These are phyloP conservation scores for Spatholobus suberectus DNA, from an alignment of 306 rosid species.

Conservation along the genomic window DNA sequence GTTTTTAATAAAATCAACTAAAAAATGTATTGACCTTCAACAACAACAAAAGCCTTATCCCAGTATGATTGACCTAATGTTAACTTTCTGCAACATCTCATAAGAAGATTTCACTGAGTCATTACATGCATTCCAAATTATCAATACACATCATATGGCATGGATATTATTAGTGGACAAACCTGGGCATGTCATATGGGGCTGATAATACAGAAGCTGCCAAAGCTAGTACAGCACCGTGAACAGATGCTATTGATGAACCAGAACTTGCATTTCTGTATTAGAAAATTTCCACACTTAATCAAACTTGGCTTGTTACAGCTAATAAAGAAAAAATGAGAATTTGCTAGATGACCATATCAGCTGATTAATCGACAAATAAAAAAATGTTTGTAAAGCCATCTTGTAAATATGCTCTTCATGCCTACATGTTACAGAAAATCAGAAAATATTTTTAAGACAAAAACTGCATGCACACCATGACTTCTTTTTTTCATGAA, in stretches of 20 bases:
- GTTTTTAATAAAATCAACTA: background rate
- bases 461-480: slow-evolving; percentile 8
- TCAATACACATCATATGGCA: slow-evolving; percentile 8
- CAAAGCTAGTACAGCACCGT: slow-evolving; percentile 95
- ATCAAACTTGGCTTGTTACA: slow-evolving; percentile 1
- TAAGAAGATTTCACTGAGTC: background rate
- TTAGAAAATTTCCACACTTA: slow-evolving; percentile 28
- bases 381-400: slow-evolving; percentile 13
- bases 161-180: slow-evolving; percentile 44
- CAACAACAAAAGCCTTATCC: background rate
- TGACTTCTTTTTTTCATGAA: slow-evolving; percentile 21
- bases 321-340: slow-evolving; percentile 1
- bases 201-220: slow-evolving; percentile 91
- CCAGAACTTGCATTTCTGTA: slow-evolving; percentile 77
- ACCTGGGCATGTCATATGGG: slow-evolving; percentile 98
- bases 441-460: background rate
- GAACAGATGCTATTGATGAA: slow-evolving; percentile 76
- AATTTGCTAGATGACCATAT: background rate
- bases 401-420: slow-evolving; percentile 15
- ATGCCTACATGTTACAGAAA: slow-evolving; percentile 3
- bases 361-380: slow-evolving; percentile 21
- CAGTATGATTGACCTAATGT: background rate
- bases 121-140: slow-evolving; percentile 14
- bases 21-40: background rate
- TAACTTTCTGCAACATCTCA: background rate